Percentiles rank a stretch among this genome's conserved stretches.
phyloP scores from a whole-genome alignment of 345 rosid species.

The Kandelia obovata region DNA sequence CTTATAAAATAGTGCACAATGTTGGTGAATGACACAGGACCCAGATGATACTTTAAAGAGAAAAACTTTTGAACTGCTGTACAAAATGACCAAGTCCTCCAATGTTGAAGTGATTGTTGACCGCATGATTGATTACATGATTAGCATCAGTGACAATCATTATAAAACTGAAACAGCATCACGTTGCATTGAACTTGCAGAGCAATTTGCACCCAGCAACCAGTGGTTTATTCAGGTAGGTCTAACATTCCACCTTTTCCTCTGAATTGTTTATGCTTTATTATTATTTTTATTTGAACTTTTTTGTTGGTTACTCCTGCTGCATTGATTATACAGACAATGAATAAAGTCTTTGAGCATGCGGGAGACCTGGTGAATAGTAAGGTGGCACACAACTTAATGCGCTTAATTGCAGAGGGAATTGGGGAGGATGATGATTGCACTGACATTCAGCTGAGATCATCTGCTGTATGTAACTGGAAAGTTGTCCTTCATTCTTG shows the following conservation, averaged over 20 bases:
- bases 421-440: constrained; percentile 89
- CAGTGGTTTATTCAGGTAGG: constrained; percentile 97
- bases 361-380: constrained; percentile 92
- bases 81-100: constrained; percentile 94
- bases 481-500: constrained; percentile 15
- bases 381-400: constrained; percentile 93
- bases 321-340: constrained; percentile 48
- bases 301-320: constrained; percentile 10
- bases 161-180: constrained; percentile 98
- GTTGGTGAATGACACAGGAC: constrained; percentile 53
- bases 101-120: constrained; percentile 98
- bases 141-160: constrained; percentile 84
- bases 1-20: constrained; percentile 5
- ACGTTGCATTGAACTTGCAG: constrained; percentile 91
- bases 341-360: constrained; percentile 97
- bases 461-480: constrained; percentile 77
- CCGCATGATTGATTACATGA: constrained; percentile 98
- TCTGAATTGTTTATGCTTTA: neutral
- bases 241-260: constrained; percentile 11
- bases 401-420: constrained; percentile 97
- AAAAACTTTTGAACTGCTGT: constrained; percentile 87
- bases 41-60: constrained; percentile 97
- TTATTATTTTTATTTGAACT: constrained; percentile 11
- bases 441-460: constrained; percentile 84
- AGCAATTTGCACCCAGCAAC: constrained; percentile 97